Percentiles rank a stretch among this genome's conserved stretches.
Conservation (phyloP, 2,329 filamentous ascomycete genomes). For the Pyrenophora teres region DNA sequence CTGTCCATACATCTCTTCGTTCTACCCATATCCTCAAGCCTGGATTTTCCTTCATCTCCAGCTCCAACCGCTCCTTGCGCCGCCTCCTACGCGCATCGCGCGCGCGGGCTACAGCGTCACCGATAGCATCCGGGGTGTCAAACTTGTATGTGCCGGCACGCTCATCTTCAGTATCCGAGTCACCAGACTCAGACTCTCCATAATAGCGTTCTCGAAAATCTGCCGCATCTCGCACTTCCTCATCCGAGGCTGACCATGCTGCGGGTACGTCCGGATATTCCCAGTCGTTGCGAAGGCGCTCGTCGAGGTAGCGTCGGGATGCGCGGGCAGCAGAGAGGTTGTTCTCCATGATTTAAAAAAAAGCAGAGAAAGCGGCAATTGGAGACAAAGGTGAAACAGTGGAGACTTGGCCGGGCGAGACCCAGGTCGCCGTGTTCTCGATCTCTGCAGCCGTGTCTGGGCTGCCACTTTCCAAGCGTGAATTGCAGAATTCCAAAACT, state of each 20-base stretch:
- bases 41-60: conserved; percentile 70
- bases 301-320: conserved; percentile 49
- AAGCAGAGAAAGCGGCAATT: neutral
- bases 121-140: conserved; percentile 53
- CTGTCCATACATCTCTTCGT: conserved; percentile 83
- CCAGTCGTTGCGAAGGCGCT: conserved; percentile 54
- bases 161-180: conserved; percentile 34
- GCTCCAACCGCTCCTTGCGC: conserved; percentile 44
- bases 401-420: neutral
- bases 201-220: conserved; percentile 54
- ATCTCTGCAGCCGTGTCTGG: neutral
- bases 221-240: conserved; percentile 37
- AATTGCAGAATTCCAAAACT: neutral
- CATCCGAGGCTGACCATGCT: conserved; percentile 41
- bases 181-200: conserved; percentile 39
- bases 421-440: neutral
- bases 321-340: conserved; percentile 51
- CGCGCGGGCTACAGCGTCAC: conserved; percentile 41
- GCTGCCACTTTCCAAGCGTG: neutral
- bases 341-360: conserved; percentile 36
- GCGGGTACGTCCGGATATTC: conserved; percentile 45
- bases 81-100: conserved; percentile 43
- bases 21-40: conserved; percentile 80
- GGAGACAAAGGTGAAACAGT: neutral
- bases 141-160: conserved; percentile 46